A percentile compares a stretch with the other conserved stretches of the same genome.
Conservation (phyloP, 1,139 yeast species). For the Pichia sp. region DNA sequence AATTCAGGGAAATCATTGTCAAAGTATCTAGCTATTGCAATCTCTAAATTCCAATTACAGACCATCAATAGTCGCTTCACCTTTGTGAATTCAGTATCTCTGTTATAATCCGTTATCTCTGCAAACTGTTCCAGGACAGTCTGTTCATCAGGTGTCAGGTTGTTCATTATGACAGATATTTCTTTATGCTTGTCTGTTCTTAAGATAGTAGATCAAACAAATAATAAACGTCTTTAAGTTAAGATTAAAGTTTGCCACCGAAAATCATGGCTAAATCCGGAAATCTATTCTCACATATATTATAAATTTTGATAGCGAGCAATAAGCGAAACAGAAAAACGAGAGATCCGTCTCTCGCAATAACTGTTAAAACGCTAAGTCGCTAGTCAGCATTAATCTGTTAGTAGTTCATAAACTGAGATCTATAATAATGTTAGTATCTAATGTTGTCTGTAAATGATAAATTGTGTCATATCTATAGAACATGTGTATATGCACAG, state of each 20-base stretch:
- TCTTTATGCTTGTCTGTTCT: not conserved
- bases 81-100: slow-evolving; percentile 34
- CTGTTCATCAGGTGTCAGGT: slow-evolving; percentile 24
- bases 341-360: slow-evolving; percentile 6
- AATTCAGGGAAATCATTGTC: slow-evolving; percentile 39
- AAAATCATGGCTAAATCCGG: too few relatives aligned
- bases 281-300: too few relatives aligned
- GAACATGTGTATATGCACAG: too few relatives aligned
- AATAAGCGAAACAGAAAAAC: not conserved
- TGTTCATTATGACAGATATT: slow-evolving; percentile 14
- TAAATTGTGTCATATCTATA: too few relatives aligned
- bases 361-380: not conserved
- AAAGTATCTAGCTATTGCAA: slow-evolving; percentile 44
- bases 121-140: slow-evolving; percentile 36
- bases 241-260: not conserved
- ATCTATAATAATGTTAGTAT: too few relatives aligned
- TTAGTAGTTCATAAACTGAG: too few relatives aligned
- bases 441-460: too few relatives aligned
- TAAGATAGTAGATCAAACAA: too few relatives aligned
- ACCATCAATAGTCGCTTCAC: slow-evolving; percentile 36
- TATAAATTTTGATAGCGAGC: too few relatives aligned
- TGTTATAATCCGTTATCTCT: slow-evolving; percentile 38
- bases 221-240: too few relatives aligned
- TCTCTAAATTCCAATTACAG: slow-evolving; percentile 44
- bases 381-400: too few relatives aligned